Evolutionary conservation across 2,329 filamentous ascomycete genomes (phyloP).

Genomic region (Dactylella cylindrospora): DNA sequence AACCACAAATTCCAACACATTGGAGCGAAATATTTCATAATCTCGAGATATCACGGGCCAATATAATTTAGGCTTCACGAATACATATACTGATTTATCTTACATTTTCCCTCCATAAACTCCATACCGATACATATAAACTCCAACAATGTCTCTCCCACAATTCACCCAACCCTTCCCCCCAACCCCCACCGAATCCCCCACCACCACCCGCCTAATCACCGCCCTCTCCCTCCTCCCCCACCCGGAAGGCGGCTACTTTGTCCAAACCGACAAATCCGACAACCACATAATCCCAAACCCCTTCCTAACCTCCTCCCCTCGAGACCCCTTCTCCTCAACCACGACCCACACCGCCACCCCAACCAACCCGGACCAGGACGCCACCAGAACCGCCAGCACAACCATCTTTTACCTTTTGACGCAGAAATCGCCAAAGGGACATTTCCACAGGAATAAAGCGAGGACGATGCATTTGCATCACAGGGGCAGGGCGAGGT

Average conservation of each 20-base stretch:
- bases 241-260: slow-evolving; percentile 68
- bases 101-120: too few species aligned
- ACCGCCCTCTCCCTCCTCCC: slow-evolving; percentile 56
- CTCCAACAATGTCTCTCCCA: slow-evolving; percentile 46
- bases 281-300: slow-evolving; percentile 59
- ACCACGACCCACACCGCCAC: slow-evolving; percentile 51
- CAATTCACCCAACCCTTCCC: slow-evolving; percentile 24
- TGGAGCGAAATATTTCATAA: too few species aligned
- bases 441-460: slow-evolving; percentile 62
- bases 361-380: slow-evolving; percentile 48
- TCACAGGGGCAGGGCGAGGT: slow-evolving; percentile 64
- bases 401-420: slow-evolving; percentile 68
- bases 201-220: slow-evolving; percentile 53
- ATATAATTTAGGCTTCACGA: too few species aligned
- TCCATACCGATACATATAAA: too few species aligned
- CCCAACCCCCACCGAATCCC: slow-evolving; percentile 49
- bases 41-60: too few species aligned
- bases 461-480: slow-evolving; percentile 66
- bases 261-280: slow-evolving; percentile 61
- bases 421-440: slow-evolving; percentile 59
- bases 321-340: slow-evolving; percentile 49
- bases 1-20: too few species aligned
- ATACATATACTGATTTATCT: too few species aligned
- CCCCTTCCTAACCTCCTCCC: slow-evolving; percentile 53
- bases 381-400: slow-evolving; percentile 58